Conservation (phyloP, 1,139 yeast genomes). For the Meyerozyma carpophila region DNA sequence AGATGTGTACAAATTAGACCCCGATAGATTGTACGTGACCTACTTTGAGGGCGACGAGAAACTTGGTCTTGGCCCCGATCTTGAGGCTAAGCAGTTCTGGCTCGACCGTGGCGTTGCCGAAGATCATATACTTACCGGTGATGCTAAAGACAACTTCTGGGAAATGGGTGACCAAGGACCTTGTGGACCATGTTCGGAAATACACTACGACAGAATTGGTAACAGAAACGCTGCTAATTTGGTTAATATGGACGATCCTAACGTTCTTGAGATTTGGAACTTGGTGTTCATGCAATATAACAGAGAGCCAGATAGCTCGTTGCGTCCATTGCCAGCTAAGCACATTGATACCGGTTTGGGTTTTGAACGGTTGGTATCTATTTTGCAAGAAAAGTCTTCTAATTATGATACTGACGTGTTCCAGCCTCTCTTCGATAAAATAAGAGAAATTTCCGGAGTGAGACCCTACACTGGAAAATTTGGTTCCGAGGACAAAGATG, state of each 20-base stretch:
- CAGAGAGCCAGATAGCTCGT: slow-evolving; percentile 83
- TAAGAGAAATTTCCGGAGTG: slow-evolving; percentile 89
- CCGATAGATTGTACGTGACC: slow-evolving; percentile 83
- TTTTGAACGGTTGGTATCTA: slow-evolving; percentile 92
- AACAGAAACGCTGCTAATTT: slow-evolving; percentile 89
- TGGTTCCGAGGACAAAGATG: slow-evolving; percentile 87
- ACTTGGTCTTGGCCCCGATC: slow-evolving; percentile 85
- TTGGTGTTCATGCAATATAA: slow-evolving; percentile 93
- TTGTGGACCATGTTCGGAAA: slow-evolving; percentile 98
- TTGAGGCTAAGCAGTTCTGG: slow-evolving; percentile 91
- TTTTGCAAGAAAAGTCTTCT: slow-evolving; percentile 82
- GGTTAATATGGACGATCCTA: slow-evolving; percentile 96
- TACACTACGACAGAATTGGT: slow-evolving; percentile 96
- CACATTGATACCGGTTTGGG: slow-evolving; percentile 99
- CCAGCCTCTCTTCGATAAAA: slow-evolving; percentile 75
- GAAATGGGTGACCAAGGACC: slow-evolving; percentile 99
- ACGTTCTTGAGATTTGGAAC: slow-evolving; percentile 97
- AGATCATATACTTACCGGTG: slow-evolving; percentile 89
- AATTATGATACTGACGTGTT: slow-evolving; percentile 98
- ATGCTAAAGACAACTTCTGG: slow-evolving; percentile 93
- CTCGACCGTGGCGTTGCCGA: slow-evolving; percentile 80
- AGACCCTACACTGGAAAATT: slow-evolving; percentile 89
- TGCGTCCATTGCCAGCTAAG: slow-evolving; percentile 82
- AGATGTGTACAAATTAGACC: slow-evolving; percentile 69
- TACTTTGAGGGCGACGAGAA: slow-evolving; percentile 90